Evolutionary conservation across 2,329 filamentous ascomycete genomes (phyloP), one percentile per base, ranked within the genome.

Genomic region (Sclerotinia glacialis): DNA sequence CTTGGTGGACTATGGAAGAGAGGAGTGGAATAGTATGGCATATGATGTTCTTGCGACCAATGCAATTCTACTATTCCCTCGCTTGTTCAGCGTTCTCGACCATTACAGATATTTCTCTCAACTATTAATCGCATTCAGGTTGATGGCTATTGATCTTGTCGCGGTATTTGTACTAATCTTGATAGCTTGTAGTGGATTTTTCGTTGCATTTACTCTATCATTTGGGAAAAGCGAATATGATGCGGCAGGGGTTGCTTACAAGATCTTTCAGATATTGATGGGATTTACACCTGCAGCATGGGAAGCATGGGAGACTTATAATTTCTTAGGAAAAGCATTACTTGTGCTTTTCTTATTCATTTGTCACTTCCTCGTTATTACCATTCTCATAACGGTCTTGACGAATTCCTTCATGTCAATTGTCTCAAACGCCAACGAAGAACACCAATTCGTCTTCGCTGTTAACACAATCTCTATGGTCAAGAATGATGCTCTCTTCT

Each of bases 401-500:
- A 96, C 93, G 6, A 97, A 97, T 76, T 96, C 92, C 0, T 98
- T 97, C 80, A 96, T 96, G 90, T 88, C 90, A 1, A 94, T 97
- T 75, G 92, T 95, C 2, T 92, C 92, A 62, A 97, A 97, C 75
- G 93, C 93, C 9, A 92, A 92, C 65, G 90, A 97, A 76, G 94
- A 97, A 78, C 93, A 97, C 69, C 86, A 89, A 81, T 97, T 97
- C 76, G 79, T 97, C 2, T 97, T 98, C 75, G 94, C 94, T 0
- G 93, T 98, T 77, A 98, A 97, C 76, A 96, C 94, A 5, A 96
- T 97, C 60, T 96, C 92, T 5, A 96, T 97, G 91, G 94, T 97
- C 71, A 98, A 97, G 78, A 97, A 95, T n/a, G 94, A 98, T 76
- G 91, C 93, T 0, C 81, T 97, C 0, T 98, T 98, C 80, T 96